Conservation (phyloP, 345 rosid genomes). For the Theobroma cacao region DNA sequence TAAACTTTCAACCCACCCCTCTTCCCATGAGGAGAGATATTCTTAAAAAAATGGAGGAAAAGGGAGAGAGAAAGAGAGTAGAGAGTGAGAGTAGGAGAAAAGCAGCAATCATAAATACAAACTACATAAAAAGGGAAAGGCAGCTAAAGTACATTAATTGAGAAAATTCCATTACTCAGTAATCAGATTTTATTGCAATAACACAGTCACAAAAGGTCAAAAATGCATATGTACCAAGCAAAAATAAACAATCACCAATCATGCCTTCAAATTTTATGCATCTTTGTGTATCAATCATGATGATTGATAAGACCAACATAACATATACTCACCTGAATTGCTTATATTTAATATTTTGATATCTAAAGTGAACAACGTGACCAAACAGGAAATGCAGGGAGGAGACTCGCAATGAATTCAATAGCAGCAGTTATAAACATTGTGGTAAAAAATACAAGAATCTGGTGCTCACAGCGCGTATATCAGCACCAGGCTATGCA, state of each 20-base stretch:
- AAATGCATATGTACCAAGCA: neutral
- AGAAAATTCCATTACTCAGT: neutral
- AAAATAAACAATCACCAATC: neutral
- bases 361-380: neutral
- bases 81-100: neutral
- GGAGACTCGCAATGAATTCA: neutral
- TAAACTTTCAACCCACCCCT: too few relatives aligned
- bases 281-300: neutral
- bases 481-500: neutral
- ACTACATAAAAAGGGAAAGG: neutral
- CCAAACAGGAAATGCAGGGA: neutral
- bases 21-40: too few relatives aligned
- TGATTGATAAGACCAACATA: neutral
- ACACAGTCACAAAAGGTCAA: neutral
- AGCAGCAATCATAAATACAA: neutral
- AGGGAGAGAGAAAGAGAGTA: neutral
- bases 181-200: neutral
- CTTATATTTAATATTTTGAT: neutral
- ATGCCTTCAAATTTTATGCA: neutral
- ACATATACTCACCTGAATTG: neutral
- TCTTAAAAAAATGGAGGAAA: too few relatives aligned
- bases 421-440: neutral
- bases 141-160: neutral
- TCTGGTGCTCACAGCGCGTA: neutral
- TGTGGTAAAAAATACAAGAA: neutral